A percentile compares a stretch with the other conserved stretches of the same genome.
Evolutionary conservation across 495 filamentous ascomycete species (phyloP).

Genomic region (Xylaria acuta): DNA sequence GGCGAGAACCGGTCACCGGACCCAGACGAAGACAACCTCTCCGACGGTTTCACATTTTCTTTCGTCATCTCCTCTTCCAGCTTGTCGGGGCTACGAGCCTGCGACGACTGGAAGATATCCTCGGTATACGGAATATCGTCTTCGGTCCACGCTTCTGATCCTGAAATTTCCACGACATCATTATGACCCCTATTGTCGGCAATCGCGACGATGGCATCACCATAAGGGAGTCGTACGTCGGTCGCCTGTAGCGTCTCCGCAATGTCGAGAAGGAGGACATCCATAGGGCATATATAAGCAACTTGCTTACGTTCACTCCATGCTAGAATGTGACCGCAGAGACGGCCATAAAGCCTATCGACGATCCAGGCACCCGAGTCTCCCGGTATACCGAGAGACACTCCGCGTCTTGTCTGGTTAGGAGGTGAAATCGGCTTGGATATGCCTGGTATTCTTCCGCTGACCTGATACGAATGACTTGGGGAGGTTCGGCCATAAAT

Average conservation of each 20-base stretch:
- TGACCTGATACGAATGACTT: conserved; percentile 80
- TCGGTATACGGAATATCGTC: conserved; percentile 30
- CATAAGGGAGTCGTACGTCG: conserved; percentile 60
- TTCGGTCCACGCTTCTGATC: conserved; percentile 28
- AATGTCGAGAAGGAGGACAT: conserved; percentile 85
- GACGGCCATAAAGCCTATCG: conserved; percentile 75
- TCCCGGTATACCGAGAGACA: conserved; percentile 71
- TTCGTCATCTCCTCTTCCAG: neutral
- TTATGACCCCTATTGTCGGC: conserved; percentile 1
- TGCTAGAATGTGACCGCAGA: conserved; percentile 89
- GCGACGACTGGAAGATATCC: conserved; percentile 20
- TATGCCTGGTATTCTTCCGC: conserved; percentile 54
- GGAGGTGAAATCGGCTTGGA: conserved; percentile 18
- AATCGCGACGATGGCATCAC: conserved; percentile 34
- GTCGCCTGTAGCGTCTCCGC: conserved; percentile 69
- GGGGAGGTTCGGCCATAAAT: conserved; percentile 81
- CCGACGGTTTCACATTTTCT: conserved; percentile 7
- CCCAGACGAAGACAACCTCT: conserved; percentile 25
- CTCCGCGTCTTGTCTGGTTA: conserved; percentile 11
- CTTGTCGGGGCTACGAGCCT: conserved; percentile 5
- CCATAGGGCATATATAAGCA: conserved; percentile 94
- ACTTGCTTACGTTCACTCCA: conserved; percentile 77
- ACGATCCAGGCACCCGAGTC: conserved; percentile 95
- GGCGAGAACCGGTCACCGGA: conserved; percentile 20
- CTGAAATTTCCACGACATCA: conserved; percentile 35